phyloP scores from a whole-genome alignment of 495 filamentous ascomycete genomes.

The Tuber microsphaerosporum region DNA sequence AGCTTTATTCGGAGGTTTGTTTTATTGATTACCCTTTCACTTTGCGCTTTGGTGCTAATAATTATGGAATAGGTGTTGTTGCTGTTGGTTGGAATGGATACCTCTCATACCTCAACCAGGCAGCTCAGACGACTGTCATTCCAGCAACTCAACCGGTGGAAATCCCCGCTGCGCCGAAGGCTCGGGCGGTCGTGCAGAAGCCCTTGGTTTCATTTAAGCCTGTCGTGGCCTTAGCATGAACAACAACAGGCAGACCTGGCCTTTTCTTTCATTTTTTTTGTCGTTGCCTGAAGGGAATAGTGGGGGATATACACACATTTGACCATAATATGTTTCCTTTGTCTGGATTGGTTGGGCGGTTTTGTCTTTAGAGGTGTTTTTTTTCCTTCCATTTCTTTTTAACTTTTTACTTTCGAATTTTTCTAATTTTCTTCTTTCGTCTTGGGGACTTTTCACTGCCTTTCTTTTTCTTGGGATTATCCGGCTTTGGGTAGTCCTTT shows the following conservation, averaged over 20 bases:
- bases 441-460: neutral
- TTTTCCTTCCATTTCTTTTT: neutral
- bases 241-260: neutral
- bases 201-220: neutral
- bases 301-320: neutral
- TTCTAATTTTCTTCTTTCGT: neutral
- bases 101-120: conserved; percentile 66
- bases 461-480: neutral
- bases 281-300: neutral
- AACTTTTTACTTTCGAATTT: neutral
- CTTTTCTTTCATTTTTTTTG: neutral
- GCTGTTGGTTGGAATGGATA: conserved; percentile 92
- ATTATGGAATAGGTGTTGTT: conserved; percentile 42
- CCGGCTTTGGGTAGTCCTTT: neutral
- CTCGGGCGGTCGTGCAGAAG: neutral
- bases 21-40: neutral
- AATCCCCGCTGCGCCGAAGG: neutral
- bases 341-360: neutral
- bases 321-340: neutral
- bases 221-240: neutral
- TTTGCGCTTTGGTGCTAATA: neutral
- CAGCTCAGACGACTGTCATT: neutral
- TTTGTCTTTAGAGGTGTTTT: conserved; percentile 4
- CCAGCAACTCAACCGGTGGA: neutral
- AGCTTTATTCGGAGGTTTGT: conserved; percentile 64